Evolutionary conservation across 2,329 filamentous ascomycete genomes (phyloP).

Genomic region (Paracoccidioides lutzii): DNA sequence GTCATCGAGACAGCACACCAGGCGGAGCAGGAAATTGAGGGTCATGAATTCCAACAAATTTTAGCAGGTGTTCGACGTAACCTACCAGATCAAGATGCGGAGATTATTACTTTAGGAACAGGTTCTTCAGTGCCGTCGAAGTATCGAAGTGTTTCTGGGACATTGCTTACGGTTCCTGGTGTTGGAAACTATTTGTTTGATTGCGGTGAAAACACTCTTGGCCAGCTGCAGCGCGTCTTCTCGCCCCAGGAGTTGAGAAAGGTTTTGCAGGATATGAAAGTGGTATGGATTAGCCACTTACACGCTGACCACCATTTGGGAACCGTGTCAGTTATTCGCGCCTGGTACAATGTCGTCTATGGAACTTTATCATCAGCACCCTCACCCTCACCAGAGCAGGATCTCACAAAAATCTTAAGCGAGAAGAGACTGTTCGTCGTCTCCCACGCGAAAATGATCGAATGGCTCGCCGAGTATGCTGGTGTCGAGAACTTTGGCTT

Average conservation of each 20-base stretch:
- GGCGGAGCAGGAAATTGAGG: slow-evolving; percentile 16
- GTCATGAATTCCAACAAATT: slow-evolving; percentile 20
- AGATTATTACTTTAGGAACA: slow-evolving; percentile 79
- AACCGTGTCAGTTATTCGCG: slow-evolving; percentile 63
- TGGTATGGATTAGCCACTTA: slow-evolving; percentile 87
- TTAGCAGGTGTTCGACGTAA: slow-evolving; percentile 42
- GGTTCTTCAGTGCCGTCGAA: slow-evolving; percentile 84
- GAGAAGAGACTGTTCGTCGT: slow-evolving; percentile 48
- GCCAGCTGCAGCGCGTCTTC: slow-evolving; percentile 68
- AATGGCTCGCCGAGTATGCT: slow-evolving; percentile 68
- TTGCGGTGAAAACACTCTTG: slow-evolving; percentile 82
- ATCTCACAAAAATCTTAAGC: slow-evolving; percentile 25
- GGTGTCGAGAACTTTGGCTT: slow-evolving; percentile 66
- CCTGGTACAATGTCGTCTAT: slow-evolving; percentile 56
- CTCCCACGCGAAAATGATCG: slow-evolving; percentile 57
- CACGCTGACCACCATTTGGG: slow-evolving; percentile 96
- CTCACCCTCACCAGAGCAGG: slow-evolving; percentile 24
- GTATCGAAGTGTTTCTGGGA: slow-evolving; percentile 88
- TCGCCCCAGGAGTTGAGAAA: slow-evolving; percentile 49
- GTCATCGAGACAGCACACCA: neutral
- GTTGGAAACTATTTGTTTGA: slow-evolving; percentile 85
- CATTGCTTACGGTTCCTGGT: slow-evolving; percentile 69
- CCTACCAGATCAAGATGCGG: slow-evolving; percentile 60
- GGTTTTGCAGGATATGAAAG: slow-evolving; percentile 65
- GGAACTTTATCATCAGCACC: slow-evolving; percentile 20